Evolutionary conservation across 331 rosid genomes (phyloP).

Genomic region (Prunus yedoensis): DNA sequence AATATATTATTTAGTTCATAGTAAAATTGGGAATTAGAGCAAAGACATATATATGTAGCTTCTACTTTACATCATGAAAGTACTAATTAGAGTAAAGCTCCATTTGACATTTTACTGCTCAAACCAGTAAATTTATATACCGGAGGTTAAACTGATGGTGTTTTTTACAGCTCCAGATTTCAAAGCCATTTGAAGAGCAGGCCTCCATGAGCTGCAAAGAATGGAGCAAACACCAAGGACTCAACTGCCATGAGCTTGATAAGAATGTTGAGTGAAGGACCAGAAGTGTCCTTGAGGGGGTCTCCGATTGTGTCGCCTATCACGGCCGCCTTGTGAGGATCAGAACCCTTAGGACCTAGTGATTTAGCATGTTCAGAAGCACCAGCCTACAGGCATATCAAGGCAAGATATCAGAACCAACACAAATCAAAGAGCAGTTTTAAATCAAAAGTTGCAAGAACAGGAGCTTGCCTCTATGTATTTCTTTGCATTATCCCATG

Average conservation of each 20-base stretch:
- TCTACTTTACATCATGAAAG: conserved; percentile 14
- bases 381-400: conserved; percentile 44
- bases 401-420: not conserved
- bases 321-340: conserved; percentile 71
- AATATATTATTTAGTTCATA: not conserved
- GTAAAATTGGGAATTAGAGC: conserved; percentile 4
- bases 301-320: conserved; percentile 67
- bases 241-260: conserved; percentile 75
- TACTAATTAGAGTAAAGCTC: not conserved
- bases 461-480: conserved; percentile 52
- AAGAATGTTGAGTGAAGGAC: conserved; percentile 75
- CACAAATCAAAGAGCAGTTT: not conserved
- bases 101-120: conserved; percentile 9
- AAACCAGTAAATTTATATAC: not conserved
- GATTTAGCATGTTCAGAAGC: conserved; percentile 55
- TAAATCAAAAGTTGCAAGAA: not conserved
- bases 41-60: not conserved
- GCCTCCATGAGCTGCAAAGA: conserved; percentile 75
- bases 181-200: conserved; percentile 55
- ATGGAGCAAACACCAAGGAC: conserved; percentile 76
- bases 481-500: conserved; percentile 71
- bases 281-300: conserved; percentile 72
- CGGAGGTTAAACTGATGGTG: not conserved
- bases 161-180: conserved; percentile 8
- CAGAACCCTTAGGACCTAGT: conserved; percentile 69